Conservation (phyloP, 176 grass and related monocot species). For the Coix lacrymajobi region DNA sequence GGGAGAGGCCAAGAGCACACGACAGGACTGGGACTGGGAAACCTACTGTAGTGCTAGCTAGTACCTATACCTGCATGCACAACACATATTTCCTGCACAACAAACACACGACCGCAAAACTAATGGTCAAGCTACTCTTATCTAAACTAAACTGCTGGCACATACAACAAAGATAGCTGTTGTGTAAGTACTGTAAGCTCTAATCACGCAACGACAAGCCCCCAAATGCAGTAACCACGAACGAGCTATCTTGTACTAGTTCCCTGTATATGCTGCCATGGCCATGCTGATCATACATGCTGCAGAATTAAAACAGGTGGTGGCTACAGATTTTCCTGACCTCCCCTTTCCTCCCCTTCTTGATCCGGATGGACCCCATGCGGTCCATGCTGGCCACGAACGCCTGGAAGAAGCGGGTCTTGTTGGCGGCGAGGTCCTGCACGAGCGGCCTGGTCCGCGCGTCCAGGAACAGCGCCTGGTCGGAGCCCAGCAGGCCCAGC, state of each 20-base stretch:
- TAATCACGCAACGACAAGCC: not conserved
- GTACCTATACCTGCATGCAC: not conserved
- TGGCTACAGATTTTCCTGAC: constrained; percentile 71
- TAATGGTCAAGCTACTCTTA: not conserved
- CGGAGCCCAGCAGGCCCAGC: constrained; percentile 70
- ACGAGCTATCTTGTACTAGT: not conserved
- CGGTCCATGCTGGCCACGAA: constrained; percentile 62
- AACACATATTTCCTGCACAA: not conserved
- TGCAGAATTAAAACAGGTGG: not conserved
- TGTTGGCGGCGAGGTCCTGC: constrained; percentile 46
- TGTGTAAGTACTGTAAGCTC: not conserved
- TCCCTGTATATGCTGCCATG: not conserved
- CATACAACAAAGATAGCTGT: not conserved
- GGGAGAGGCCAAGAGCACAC: no score
- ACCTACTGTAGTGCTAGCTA: no score
- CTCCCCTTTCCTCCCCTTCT: constrained; percentile 86
- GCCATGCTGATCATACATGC: not conserved
- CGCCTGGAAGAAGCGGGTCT: constrained; percentile 58
- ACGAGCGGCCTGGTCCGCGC: constrained; percentile 57
- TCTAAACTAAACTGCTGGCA: not conserved
- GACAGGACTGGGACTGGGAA: no score
- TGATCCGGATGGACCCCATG: constrained; percentile 74
- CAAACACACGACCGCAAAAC: not conserved
- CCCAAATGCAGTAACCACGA: not conserved
- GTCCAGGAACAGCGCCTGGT: constrained; percentile 79